Base-by-base conservation (phyloP, 116 monocot species). In the Iris pallida region DNA sequence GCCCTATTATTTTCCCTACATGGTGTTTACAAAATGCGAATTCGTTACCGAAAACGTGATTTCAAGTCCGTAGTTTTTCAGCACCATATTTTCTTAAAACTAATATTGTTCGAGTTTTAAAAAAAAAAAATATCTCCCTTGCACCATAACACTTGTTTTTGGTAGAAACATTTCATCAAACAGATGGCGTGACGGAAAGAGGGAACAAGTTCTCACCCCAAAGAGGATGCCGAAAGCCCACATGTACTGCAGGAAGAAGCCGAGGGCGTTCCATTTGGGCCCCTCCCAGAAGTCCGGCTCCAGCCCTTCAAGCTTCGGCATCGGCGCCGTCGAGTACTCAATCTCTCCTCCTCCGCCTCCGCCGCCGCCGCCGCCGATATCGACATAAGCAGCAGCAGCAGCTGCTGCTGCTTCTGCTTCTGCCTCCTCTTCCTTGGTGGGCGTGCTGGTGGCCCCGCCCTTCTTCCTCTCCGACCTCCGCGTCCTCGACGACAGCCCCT, bases 181-280 rank as follows among this genome's bases (percentile, higher is more conserved):
- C 30, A 30, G 30, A 30, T 30, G 30, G 30, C 0, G 30, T 3
- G 30, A 30, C 3, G 30, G 30, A 30, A 30, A 30, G 30, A 30
- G 30, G 30, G 30, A 30, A 3, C 2, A 30, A 30, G n/a, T 30
- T 30, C 2, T 83, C 84, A 95, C 95, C 64, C 84, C 95, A 56
- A 95, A 95, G 69, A 82, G 63, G 85, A 95, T 70, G 66, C 95
- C 95, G 55, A 95, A 95, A 41, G 95, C 95, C 95, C 95, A 91
- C 44, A 76, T 60, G 63, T 95, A 95, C 77, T 91, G 95, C 12
- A 91, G 16, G 73, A 91, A 75, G 79, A 95, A 95, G 1, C 95
- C 95, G 11, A 95, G 44, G 8, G 69, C 70, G 20, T 95, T 71
- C 89, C 84, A 89, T 82, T 85, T 81, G 1, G 82, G 72, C 0